These are phyloP conservation scores for Daldinia vernicosa DNA, from an alignment of 495 filamentous ascomycete species.

Conservation along the genomic window DNA sequence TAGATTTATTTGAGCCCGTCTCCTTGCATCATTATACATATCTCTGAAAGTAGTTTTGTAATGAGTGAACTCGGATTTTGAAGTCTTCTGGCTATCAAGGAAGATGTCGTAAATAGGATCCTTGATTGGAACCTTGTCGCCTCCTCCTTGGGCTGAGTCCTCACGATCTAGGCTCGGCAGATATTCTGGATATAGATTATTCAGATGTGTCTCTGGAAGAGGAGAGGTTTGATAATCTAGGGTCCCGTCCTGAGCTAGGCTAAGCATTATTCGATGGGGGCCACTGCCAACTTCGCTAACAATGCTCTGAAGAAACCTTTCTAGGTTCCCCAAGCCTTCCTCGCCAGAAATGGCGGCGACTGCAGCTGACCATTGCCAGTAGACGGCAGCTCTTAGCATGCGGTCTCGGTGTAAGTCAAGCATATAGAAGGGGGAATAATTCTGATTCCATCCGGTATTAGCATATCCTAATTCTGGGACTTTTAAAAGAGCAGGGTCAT, in stretches of 20 bases:
- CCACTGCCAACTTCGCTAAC: conserved; percentile 33
- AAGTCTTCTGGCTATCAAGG: conserved; percentile 62
- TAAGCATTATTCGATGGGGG: conserved; percentile 61
- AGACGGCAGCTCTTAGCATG: conserved; percentile 73
- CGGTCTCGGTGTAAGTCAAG: conserved; percentile 81
- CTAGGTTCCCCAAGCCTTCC: conserved; percentile 51
- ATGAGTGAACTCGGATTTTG: conserved; percentile 70
- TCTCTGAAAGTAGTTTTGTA: conserved; percentile 78
- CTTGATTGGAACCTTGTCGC: conserved; percentile 35
- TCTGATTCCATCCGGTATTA: conserved; percentile 54
- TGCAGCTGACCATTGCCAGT: conserved; percentile 70
- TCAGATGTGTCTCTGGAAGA: conserved; percentile 57
- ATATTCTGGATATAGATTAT: conserved; percentile 63
- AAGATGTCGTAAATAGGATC: conserved; percentile 57
- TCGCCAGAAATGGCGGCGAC: conserved; percentile 54
- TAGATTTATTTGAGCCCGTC: conserved; percentile 63
- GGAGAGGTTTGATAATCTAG: conserved; percentile 61
- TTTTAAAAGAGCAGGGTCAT: conserved; percentile 70
- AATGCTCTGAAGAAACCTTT: conserved; percentile 27
- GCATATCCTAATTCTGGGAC: conserved; percentile 46
- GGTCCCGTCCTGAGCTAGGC: conserved; percentile 59
- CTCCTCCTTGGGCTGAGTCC: not conserved
- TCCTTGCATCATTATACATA: conserved; percentile 71
- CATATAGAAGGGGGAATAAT: conserved; percentile 80
- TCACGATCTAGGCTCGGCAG: conserved; percentile 44